A percentile compares a stretch with the other conserved stretches of the same genome.
phyloP scores from a whole-genome alignment of 2,329 filamentous ascomycete genomes.

The Penicillium sclerotigenum region DNA sequence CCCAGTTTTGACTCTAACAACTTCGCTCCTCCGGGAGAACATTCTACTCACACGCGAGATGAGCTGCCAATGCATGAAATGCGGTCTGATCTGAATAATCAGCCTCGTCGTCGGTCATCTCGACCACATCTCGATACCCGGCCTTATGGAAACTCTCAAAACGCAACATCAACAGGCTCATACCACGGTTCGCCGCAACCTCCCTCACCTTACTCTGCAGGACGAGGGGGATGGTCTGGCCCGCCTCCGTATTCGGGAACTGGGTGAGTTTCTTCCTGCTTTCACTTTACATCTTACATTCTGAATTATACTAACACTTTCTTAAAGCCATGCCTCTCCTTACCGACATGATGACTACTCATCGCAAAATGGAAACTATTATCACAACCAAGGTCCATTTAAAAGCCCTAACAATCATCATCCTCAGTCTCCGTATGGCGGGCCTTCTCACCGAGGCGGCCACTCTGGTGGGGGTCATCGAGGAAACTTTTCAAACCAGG shows the following conservation, averaged over 20 bases:
- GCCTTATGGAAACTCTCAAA: constrained; percentile 56
- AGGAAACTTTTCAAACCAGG: constrained; percentile 54
- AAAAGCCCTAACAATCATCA: constrained; percentile 52
- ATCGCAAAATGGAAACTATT: constrained; percentile 52
- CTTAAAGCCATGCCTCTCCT: constrained; percentile 61
- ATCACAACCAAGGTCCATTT: constrained; percentile 50
- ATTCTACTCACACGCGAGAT: constrained; percentile 33
- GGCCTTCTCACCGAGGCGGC: constrained; percentile 52
- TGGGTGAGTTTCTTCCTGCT: constrained; percentile 43
- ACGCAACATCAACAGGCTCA: constrained; percentile 53
- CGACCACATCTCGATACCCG: constrained; percentile 44
- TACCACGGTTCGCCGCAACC: constrained; percentile 61
- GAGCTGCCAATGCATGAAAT: constrained; percentile 33
- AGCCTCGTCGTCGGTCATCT: constrained; percentile 36
- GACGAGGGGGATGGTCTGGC: constrained; percentile 54
- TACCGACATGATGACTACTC: constrained; percentile 58
- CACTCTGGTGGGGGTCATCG: constrained; percentile 51
- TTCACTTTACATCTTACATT: background rate
- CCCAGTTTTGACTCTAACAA: constrained; percentile 34
- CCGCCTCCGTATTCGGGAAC: constrained; percentile 44
- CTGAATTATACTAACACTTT: constrained; percentile 30
- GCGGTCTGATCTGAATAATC: constrained; percentile 32
- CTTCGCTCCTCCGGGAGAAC: constrained; percentile 29
- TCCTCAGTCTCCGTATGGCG: constrained; percentile 47
- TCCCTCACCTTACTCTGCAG: constrained; percentile 58